Base-by-base conservation (phyloP, 257 asterid genomes). In the Lycium barbarum region DNA sequence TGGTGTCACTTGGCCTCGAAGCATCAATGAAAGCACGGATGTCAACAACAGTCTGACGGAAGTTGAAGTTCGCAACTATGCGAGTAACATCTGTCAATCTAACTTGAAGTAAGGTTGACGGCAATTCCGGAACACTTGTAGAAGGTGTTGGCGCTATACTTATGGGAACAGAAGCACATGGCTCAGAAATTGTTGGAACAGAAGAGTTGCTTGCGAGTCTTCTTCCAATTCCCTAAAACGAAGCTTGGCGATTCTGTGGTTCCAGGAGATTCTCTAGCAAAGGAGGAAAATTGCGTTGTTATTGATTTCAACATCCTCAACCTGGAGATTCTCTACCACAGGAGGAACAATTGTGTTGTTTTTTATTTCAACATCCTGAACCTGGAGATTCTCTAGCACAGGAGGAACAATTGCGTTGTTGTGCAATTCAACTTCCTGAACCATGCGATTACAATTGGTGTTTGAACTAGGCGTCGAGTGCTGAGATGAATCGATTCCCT, bases 11-110 rank as follows among this genome's bases (percentile, higher is more conserved):
- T 0, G 96, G 97, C 87, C 99, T 90, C 3, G 99, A 95, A 58
- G 98, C 94, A 83, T 95, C 92, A 33, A 97, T 92, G 91, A 94
- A 93, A 82, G 93, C 81, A 7, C 93, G 94, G 73, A 95, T 88
- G 74, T 97, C 94, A 12, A 90, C 93, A 9, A 97, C 84, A 0
- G 98, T 93, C 18, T 97, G 98, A 88, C 90, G 91, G 86, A 90
- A 86, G 87, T 97, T 97, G 95, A 97, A 97, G 87, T 88, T 97
- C 6, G 98, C 94, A 55, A 95, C 97, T 95, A 97, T 90, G 84
- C 99, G 98, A 62, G 98, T 95, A 55, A 99, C 99, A 90, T 97
- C 99, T 67, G 93, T 93, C 87, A 97, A 89, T 88, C 99, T 91
- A 35, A 97, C 94, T 85, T 97, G 99, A 84, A 97, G 92, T 20